These are phyloP conservation scores for Pholiota conissans DNA, from an alignment of 768 basidiomycete species.

Conservation along the genomic window DNA sequence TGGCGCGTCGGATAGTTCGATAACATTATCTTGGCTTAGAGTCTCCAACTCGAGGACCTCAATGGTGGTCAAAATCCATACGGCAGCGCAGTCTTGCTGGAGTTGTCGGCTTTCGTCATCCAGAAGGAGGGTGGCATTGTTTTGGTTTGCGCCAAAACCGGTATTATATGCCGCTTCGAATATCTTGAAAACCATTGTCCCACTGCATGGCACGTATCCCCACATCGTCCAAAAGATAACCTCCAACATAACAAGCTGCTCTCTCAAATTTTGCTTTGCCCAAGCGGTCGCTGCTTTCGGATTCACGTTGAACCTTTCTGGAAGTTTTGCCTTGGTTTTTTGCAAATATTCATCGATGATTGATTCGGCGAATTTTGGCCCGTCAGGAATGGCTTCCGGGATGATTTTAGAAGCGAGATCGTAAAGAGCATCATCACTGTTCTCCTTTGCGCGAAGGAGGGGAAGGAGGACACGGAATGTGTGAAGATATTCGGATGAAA, in stretches of 20 bases:
- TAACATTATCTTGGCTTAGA: conserved; percentile 48
- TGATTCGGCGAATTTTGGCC: conserved; percentile 56
- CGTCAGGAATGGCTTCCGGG: conserved; percentile 63
- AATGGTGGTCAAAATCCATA: conserved; percentile 79
- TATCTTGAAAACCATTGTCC: conserved; percentile 60
- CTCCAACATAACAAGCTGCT: conserved; percentile 82
- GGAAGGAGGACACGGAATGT: conserved; percentile 70
- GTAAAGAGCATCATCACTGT: conserved; percentile 53
- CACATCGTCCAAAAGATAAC: conserved; percentile 90
- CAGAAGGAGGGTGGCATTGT: conserved; percentile 61
- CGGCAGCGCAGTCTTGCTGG: conserved; percentile 63
- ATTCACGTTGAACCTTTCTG: conserved; percentile 44
- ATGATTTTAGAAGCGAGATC: conserved; percentile 54
- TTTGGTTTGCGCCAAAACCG: conserved; percentile 63
- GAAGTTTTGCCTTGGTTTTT: conserved; percentile 51
- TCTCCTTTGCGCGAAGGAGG: conserved; percentile 70
- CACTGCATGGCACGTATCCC: conserved; percentile 67
- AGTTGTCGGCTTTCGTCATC: conserved; percentile 74
- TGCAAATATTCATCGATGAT: conserved; percentile 62
- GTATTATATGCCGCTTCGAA: conserved; percentile 66
- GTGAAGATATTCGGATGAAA: conserved; percentile 77
- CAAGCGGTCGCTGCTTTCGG: conserved; percentile 62
- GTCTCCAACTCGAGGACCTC: conserved; percentile 82
- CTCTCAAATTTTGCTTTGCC: conserved; percentile 73
- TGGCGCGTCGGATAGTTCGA: conserved; percentile 55